These are phyloP conservation scores for Pichia paraexigua DNA, from an alignment of 805 yeast genomes.

Conservation along the genomic window DNA sequence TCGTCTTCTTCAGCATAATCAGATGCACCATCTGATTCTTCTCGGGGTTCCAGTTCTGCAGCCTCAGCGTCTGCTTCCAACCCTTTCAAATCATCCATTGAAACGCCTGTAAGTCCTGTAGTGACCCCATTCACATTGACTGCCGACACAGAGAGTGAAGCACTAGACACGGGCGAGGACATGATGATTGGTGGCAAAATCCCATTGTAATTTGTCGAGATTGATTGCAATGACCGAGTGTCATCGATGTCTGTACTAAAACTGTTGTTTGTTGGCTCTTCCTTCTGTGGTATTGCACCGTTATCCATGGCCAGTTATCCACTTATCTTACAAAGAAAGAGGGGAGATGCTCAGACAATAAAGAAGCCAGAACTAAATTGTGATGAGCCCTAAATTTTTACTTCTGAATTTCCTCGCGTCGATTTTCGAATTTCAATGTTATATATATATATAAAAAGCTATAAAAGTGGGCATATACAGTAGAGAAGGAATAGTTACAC, in stretches of 20 bases:
- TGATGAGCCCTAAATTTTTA: not conserved
- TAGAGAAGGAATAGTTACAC: too few species aligned
- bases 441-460: not conserved
- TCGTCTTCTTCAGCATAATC: not conserved
- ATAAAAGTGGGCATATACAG: not conserved
- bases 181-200: not conserved
- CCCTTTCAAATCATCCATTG: not conserved
- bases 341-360: not conserved
- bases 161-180: not conserved
- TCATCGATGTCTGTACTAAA: not conserved
- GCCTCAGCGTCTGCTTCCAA: too few species aligned
- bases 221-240: not conserved
- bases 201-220: not conserved
- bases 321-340: not conserved
- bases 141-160: not conserved
- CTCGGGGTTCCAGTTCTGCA: not conserved
- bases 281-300: not conserved
- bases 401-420: not conserved
- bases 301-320: not conserved
- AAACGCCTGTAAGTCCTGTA: not conserved
- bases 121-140: not conserved
- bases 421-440: too few species aligned
- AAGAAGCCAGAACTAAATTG: not conserved
- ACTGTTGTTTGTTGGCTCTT: not conserved
- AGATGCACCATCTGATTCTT: not conserved